Percentiles rank a stretch among this genome's conserved stretches.
Conservation (phyloP, 2,329 filamentous ascomycete genomes). For the Aureobasidium sp. region DNA sequence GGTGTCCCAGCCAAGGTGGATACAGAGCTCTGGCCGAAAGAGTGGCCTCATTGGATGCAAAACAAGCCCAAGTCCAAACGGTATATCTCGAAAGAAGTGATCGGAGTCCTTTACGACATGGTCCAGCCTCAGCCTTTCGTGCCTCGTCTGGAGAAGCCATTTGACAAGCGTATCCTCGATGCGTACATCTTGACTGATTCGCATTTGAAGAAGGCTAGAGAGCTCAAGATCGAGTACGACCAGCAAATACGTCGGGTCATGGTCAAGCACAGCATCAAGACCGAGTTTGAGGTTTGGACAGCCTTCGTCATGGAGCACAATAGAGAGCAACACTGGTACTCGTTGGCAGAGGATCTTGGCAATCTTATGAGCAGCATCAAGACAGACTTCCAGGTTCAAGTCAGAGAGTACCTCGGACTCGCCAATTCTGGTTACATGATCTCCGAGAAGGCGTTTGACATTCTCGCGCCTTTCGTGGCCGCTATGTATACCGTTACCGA, state of each 20-base stretch:
- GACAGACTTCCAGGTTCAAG: constrained; percentile 58
- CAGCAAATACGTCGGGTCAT: constrained; percentile 67
- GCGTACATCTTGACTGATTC: constrained; percentile 47
- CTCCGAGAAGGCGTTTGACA: constrained; percentile 37
- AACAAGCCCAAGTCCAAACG: constrained; percentile 43
- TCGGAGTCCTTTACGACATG: constrained; percentile 76
- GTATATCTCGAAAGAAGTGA: constrained; percentile 62
- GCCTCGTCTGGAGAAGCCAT: constrained; percentile 61
- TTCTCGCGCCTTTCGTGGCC: constrained; percentile 64
- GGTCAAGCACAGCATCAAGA: constrained; percentile 72
- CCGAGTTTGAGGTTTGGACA: constrained; percentile 88
- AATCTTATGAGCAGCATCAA: constrained; percentile 58
- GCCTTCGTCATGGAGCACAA: constrained; percentile 74
- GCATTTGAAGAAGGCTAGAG: constrained; percentile 49
- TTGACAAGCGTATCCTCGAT: constrained; percentile 66
- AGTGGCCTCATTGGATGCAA: constrained; percentile 85
- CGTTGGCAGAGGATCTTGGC: constrained; percentile 75
- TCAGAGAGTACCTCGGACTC: constrained; percentile 56
- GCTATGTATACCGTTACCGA: constrained; percentile 84
- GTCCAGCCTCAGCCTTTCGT: constrained; percentile 61
- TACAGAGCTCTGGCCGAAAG: constrained; percentile 47
- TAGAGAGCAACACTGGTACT: constrained; percentile 67
- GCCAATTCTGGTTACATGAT: constrained; percentile 22
- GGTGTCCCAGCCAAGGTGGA: constrained; percentile 66
- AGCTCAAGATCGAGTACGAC: constrained; percentile 73